Conservation (phyloP, 2,329 filamentous ascomycete genomes). For the Aspergillus sp. region DNA sequence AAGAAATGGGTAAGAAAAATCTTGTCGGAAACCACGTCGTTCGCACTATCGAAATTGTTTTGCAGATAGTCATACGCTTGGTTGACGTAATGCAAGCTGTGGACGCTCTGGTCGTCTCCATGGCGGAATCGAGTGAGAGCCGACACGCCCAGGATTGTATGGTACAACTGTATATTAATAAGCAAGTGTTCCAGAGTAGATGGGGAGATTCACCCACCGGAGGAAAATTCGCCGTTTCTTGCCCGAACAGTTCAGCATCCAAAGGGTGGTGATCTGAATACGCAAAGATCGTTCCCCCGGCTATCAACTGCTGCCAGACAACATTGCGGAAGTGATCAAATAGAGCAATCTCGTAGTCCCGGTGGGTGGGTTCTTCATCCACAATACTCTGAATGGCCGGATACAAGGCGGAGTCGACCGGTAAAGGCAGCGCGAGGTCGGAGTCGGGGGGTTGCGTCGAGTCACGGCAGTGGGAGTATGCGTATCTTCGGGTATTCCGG, state of each 20-base stretch:
- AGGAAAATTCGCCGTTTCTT: conserved; percentile 49
- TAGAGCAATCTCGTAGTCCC: conserved; percentile 32
- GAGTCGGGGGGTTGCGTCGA: conserved; percentile 37
- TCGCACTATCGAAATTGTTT: conserved; percentile 42
- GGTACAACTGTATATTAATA: conserved; percentile 47
- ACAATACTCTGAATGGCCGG: conserved; percentile 20
- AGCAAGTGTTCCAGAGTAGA: background rate
- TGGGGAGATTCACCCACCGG: conserved; percentile 45
- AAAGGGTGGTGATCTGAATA: conserved; percentile 23
- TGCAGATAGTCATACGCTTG: conserved; percentile 52
- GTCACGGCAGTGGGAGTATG: conserved; percentile 29
- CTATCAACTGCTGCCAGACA: conserved; percentile 42
- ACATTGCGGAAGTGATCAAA: conserved; percentile 41
- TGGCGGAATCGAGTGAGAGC: conserved; percentile 52
- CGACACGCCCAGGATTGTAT: conserved; percentile 59
- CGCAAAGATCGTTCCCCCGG: conserved; percentile 17
- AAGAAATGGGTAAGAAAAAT: conserved; percentile 58
- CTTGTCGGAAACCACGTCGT: conserved; percentile 57
- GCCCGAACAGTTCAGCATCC: conserved; percentile 45
- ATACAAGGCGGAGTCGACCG: conserved; percentile 23
- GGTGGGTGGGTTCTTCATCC: conserved; percentile 16
- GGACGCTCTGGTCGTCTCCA: conserved; percentile 46
- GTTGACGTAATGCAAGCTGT: conserved; percentile 56
- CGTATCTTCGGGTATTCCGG: conserved; percentile 44
- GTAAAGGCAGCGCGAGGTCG: conserved; percentile 28